Conservation (phyloP, 2,329 filamentous ascomycete species). For the Sporothrix variecibatus region DNA sequence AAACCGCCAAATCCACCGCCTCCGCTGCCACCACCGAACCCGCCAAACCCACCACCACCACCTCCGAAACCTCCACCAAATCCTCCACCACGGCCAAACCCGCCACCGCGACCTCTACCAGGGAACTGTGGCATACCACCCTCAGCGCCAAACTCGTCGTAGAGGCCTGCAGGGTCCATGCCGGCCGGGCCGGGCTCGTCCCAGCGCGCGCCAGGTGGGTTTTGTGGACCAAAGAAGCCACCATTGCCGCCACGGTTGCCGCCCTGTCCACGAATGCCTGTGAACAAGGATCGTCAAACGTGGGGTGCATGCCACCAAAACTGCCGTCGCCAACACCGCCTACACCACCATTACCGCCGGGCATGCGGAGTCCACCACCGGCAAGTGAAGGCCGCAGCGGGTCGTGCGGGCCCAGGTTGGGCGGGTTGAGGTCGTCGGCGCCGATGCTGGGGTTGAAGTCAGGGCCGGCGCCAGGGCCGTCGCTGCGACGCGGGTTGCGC, state of each 20-base stretch:
- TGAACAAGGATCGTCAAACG: constrained; percentile 90
- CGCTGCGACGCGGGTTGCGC: constrained; percentile 46
- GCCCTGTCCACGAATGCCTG: constrained; percentile 52
- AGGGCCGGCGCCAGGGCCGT: constrained; percentile 28
- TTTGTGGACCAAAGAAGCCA: constrained; percentile 52
- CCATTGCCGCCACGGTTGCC: constrained; percentile 51
- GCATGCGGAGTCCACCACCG: constrained; percentile 53
- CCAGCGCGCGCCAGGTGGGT: constrained; percentile 86
- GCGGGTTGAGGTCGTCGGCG: constrained; percentile 83
- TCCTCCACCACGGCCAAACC: constrained; percentile 43
- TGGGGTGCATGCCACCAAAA: constrained; percentile 87
- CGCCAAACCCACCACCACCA: constrained; percentile 21
- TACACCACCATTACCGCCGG: neutral
- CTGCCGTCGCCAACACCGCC: constrained; percentile 60
- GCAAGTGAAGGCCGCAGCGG: constrained; percentile 71
- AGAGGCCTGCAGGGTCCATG: constrained; percentile 63
- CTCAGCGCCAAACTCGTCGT: constrained; percentile 41
- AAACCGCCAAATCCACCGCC: constrained; percentile 37
- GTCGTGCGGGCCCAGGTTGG: constrained; percentile 81
- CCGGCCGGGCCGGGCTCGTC: constrained; percentile 68
- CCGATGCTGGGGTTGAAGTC: constrained; percentile 61
- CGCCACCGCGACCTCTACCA: constrained; percentile 2
- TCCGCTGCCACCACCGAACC: constrained; percentile 19
- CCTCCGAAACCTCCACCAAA: constrained; percentile 40
- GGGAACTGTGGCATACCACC: constrained; percentile 20